A percentile compares a stretch with the other conserved stretches of the same genome.
phyloP scores from a whole-genome alignment of 768 basidiomycete genomes.

The Hirschioporus abietinus region DNA sequence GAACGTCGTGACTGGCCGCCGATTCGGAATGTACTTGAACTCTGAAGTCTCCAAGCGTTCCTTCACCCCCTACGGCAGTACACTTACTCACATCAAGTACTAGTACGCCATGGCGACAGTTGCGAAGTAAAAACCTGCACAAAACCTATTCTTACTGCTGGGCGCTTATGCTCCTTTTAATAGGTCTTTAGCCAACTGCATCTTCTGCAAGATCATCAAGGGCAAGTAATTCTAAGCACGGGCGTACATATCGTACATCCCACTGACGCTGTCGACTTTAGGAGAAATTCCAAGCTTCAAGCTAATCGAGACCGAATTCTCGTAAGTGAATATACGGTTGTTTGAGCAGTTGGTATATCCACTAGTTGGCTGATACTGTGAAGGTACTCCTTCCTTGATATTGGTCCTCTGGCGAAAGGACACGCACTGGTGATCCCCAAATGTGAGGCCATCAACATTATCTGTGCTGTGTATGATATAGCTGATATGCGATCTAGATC shows the following conservation, averaged over 20 bases:
- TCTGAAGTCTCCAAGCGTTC: too few relatives aligned
- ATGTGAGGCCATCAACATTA: slow-evolving; percentile 39
- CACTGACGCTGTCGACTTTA: slow-evolving; percentile 23
- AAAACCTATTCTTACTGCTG: background rate
- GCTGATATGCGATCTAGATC: slow-evolving; percentile 48
- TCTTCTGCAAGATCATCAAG: slow-evolving; percentile 96
- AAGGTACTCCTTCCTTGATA: slow-evolving; percentile 88
- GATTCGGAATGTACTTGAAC: background rate
- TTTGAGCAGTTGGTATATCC: background rate
- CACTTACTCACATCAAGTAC: too few relatives aligned
- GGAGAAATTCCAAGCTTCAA: slow-evolving; percentile 90
- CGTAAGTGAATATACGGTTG: slow-evolving; percentile 39
- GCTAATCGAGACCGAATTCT: slow-evolving; percentile 67
- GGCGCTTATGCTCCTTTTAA: background rate
- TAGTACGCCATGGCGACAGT: background rate
- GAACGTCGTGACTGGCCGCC: background rate
- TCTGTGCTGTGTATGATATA: background rate
- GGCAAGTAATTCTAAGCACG: slow-evolving; percentile 36
- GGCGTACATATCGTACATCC: background rate
- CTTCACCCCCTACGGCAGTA: too few relatives aligned
- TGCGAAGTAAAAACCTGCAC: background rate
- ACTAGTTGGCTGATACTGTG: background rate
- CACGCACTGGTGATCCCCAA: slow-evolving; percentile 94
- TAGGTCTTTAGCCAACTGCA: slow-evolving; percentile 59
- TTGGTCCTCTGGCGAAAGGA: slow-evolving; percentile 84